phyloP scores from a whole-genome alignment of 805 yeast species.

The Diddensiella transvaalensis region DNA sequence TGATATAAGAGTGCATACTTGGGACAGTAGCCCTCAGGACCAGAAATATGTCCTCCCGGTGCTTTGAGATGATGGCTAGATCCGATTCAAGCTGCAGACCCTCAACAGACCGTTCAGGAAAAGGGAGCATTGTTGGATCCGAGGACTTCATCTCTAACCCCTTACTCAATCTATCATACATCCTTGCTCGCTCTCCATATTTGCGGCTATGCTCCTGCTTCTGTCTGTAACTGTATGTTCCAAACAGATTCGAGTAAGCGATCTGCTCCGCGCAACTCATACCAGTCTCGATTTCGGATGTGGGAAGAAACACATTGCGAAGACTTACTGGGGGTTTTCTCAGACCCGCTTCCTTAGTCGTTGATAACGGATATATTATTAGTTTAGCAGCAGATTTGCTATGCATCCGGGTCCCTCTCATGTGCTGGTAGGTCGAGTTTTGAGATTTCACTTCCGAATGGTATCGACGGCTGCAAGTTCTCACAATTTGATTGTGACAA shows the following conservation, averaged over 20 bases:
- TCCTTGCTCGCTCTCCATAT: neutral
- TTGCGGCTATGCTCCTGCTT: neutral
- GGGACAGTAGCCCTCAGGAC: slow-evolving; percentile 1
- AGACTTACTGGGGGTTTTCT: neutral
- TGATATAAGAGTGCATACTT: neutral
- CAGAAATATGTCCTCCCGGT: neutral
- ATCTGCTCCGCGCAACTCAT: slow-evolving; percentile 4
- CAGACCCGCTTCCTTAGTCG: neutral
- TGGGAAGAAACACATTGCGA: neutral
- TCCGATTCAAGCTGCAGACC: slow-evolving; percentile 3
- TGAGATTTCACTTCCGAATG: no score
- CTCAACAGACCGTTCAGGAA: slow-evolving; percentile 7
- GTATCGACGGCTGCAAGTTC: no score
- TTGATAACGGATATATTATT: neutral
- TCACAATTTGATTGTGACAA: no score
- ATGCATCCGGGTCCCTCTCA: neutral
- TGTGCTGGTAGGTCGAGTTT: no score
- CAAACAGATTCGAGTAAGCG: slow-evolving; percentile 9
- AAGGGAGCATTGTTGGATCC: slow-evolving; percentile 6
- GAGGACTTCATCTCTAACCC: neutral
- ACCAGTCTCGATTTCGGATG: neutral
- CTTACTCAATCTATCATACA: slow-evolving; percentile 1
- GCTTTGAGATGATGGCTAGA: neutral
- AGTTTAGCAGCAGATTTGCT: neutral
- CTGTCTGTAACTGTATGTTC: neutral